These are phyloP conservation scores for Solanum gracilifrons DNA, from an alignment of 257 asterid species.

Conservation along the genomic window DNA sequence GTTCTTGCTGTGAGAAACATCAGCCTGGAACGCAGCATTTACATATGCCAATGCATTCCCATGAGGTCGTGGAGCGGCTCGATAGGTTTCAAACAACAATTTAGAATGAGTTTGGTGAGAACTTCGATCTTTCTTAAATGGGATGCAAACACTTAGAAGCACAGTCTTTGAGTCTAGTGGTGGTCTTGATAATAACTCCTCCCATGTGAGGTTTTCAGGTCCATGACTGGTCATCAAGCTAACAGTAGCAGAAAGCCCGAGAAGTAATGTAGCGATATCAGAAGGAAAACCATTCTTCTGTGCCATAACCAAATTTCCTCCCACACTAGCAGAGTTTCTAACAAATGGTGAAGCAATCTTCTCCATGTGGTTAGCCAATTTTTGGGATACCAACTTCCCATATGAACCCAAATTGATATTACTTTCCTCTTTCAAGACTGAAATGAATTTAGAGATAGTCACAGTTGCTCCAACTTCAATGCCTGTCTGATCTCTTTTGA, in stretches of 20 bases:
- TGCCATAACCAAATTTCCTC: slow-evolving; percentile 69
- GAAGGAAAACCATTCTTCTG: slow-evolving; percentile 68
- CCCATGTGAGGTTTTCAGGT: slow-evolving; percentile 27
- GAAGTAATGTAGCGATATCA: slow-evolving; percentile 50
- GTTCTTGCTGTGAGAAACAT: slow-evolving; percentile 15
- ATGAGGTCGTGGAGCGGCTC: slow-evolving; percentile 58
- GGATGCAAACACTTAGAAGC: slow-evolving; percentile 45
- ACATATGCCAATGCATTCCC: slow-evolving; percentile 68
- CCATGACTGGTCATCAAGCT: slow-evolving; percentile 21
- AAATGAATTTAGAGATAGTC: slow-evolving; percentile 43
- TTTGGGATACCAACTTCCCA: slow-evolving; percentile 20
- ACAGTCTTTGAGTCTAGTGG: slow-evolving; percentile 34
- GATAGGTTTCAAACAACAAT: slow-evolving; percentile 43
- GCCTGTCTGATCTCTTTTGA: slow-evolving; percentile 24
- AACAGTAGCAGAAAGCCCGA: slow-evolving; percentile 36
- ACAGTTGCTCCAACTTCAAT: slow-evolving; percentile 60
- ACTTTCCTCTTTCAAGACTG: slow-evolving; percentile 20
- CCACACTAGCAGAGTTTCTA: slow-evolving; percentile 57
- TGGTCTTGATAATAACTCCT: slow-evolving; percentile 39
- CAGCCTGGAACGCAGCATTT: slow-evolving; percentile 59
- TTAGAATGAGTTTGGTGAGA: slow-evolving; percentile 8
- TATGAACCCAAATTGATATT: slow-evolving; percentile 1
- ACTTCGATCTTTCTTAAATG: slow-evolving; percentile 17
- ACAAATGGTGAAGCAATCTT: slow-evolving; percentile 46
- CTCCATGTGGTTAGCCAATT: slow-evolving; percentile 55